These are phyloP conservation scores for Sistotremastrum suecicum DNA, from an alignment of 768 basidiomycete species.

Conservation along the genomic window DNA sequence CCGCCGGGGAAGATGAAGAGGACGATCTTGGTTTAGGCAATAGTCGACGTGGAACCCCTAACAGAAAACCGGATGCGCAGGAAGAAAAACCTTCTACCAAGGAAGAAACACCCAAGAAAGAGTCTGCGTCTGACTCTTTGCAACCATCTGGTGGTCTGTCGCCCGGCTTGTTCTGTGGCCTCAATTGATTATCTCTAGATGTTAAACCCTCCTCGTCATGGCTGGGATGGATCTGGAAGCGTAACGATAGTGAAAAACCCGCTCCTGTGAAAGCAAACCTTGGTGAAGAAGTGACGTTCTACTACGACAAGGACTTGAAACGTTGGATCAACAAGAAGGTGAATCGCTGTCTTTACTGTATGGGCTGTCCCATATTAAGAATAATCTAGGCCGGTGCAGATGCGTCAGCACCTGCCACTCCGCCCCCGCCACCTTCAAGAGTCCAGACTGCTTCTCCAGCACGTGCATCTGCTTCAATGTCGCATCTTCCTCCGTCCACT, in stretches of 20 bases:
- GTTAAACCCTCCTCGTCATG: slow-evolving; percentile 37
- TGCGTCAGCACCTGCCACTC: slow-evolving; percentile 33
- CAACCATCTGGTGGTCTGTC: too few relatives aligned
- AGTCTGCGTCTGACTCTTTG: slow-evolving; percentile 2
- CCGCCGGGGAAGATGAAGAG: slow-evolving; percentile 37
- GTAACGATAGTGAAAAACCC: slow-evolving; percentile 34
- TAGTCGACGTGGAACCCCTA: slow-evolving; percentile 24
- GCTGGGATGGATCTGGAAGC: slow-evolving; percentile 75
- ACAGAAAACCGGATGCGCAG: slow-evolving; percentile 16
- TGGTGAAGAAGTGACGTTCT: slow-evolving; percentile 81
- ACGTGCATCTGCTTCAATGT: slow-evolving; percentile 25
- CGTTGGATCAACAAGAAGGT: slow-evolving; percentile 96
- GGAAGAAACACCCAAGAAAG: slow-evolving; percentile 6
- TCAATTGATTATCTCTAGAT: neutral
- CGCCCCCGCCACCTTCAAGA: slow-evolving; percentile 69
- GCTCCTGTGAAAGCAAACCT: slow-evolving; percentile 84
- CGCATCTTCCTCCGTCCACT: slow-evolving; percentile 18
- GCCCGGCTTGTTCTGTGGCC: neutral
- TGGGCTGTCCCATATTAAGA: neutral
- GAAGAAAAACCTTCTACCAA: slow-evolving; percentile 12
- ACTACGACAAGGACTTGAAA: slow-evolving; percentile 90
- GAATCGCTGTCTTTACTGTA: slow-evolving; percentile 8
- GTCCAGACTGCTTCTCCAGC: slow-evolving; percentile 80
- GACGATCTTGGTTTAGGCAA: slow-evolving; percentile 90
- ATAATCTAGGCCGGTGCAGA: slow-evolving; percentile 38